Conservation (phyloP, 805 yeast species). For the Ascoidea rubescens region DNA sequence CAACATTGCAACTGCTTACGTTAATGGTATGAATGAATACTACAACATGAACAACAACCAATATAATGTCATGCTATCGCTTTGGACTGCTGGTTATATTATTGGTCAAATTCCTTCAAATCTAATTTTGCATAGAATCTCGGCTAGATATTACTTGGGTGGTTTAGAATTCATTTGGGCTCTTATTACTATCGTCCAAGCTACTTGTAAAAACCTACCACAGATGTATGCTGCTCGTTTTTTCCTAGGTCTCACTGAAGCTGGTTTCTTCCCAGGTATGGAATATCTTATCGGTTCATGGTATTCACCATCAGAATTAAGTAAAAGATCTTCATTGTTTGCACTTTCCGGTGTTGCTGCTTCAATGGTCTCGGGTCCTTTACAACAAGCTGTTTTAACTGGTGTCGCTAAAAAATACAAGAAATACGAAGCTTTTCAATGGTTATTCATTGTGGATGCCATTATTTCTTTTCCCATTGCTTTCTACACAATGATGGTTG, state of each 20-base stretch:
- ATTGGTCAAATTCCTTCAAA: no score
- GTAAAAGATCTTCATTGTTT: slow-evolving; percentile 11
- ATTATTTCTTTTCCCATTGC: slow-evolving; percentile 28
- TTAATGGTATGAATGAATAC: no score
- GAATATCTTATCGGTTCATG: slow-evolving; percentile 10
- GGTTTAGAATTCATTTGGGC: no score
- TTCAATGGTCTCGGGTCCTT: slow-evolving; percentile 23
- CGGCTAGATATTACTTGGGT: no score
- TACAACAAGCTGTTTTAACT: slow-evolving; percentile 21
- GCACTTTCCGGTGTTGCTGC: slow-evolving; percentile 23
- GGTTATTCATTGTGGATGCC: slow-evolving; percentile 33
- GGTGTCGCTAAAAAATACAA: slow-evolving; percentile 11
- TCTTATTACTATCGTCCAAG: no score
- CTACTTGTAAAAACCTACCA: no score
- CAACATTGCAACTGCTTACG: no score
- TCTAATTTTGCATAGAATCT: no score
- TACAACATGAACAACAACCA: no score
- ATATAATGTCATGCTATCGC: no score
- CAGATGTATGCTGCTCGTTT: not conserved
- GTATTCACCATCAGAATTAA: no score
- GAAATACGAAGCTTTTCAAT: slow-evolving; percentile 20
- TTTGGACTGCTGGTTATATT: no score
- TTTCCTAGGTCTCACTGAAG: slow-evolving; percentile 12
- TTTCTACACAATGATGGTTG: slow-evolving; percentile 25
- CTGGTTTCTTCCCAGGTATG: slow-evolving; percentile 1